These are phyloP conservation scores for Paramecium biaurelia DNA, from an alignment of 73 alveolate genomes.

Conservation along the genomic window DNA sequence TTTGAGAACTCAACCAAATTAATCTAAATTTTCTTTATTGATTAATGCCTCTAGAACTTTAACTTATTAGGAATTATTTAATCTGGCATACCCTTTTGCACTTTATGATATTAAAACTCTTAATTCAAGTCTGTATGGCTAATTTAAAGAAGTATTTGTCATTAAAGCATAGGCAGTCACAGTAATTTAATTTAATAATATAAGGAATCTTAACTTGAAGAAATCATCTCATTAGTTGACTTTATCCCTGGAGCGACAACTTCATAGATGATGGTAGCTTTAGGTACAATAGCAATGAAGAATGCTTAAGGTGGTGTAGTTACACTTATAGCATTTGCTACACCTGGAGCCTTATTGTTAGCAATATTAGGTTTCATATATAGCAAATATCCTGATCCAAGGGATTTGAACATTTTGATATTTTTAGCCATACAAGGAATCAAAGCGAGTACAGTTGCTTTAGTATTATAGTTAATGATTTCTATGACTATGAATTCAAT, in stretches of 20 bases:
- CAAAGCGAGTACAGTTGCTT: constrained; percentile 1
- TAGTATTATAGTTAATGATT: not conserved
- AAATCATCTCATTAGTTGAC: not conserved
- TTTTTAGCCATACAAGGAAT: not conserved
- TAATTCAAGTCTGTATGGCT: not conserved
- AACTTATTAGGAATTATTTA: not conserved
- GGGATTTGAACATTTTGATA: not conserved
- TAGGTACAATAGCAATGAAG: constrained; percentile 24
- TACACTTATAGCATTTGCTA: not conserved
- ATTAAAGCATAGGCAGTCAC: not conserved
- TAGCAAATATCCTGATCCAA: not conserved
- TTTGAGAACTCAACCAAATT: not conserved
- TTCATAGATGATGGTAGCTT: not conserved
- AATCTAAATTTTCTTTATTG: not conserved
- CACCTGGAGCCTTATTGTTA: not conserved
- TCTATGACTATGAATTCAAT: not conserved
- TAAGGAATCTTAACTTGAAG: not conserved
- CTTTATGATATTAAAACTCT: not conserved
- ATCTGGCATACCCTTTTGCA: not conserved
- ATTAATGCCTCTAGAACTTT: not conserved
- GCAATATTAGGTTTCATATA: not conserved
- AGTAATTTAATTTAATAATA: not conserved
- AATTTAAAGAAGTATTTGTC: not conserved
- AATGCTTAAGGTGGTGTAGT: not conserved
- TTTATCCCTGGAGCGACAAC: constrained; percentile 30